Percentiles rank a stretch among this genome's conserved stretches.
These are phyloP conservation scores for Hymenoscyphus scutula DNA, from an alignment of 2,329 filamentous ascomycete genomes.

Conservation along the genomic window DNA sequence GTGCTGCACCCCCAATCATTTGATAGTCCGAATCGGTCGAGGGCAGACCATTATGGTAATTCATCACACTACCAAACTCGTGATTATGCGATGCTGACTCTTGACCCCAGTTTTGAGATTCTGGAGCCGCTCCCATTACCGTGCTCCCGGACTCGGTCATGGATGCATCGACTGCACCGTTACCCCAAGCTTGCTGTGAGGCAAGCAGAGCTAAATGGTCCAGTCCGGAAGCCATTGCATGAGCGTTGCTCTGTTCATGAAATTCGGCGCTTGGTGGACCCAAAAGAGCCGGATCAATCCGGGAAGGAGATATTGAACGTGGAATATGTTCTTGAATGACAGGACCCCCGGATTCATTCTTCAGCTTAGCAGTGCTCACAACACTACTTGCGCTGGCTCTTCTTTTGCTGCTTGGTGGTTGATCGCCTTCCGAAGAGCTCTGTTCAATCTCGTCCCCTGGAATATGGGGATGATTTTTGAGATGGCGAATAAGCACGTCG, in stretches of 20 bases:
- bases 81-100: slow-evolving; percentile 19
- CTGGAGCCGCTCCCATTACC: slow-evolving; percentile 17
- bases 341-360: slow-evolving; percentile 3
- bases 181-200: slow-evolving; percentile 26
- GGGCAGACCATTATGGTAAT: slow-evolving; percentile 17
- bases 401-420: slow-evolving; percentile 16
- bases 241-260: slow-evolving; percentile 16
- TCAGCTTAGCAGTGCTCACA: slow-evolving; percentile 6
- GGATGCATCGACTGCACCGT: slow-evolving; percentile 21
- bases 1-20: slow-evolving; percentile 20
- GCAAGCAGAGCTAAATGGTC: slow-evolving; percentile 27
- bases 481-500: slow-evolving; percentile 30
- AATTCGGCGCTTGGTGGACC: slow-evolving; percentile 15
- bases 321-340: slow-evolving; percentile 3
- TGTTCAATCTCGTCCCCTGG: slow-evolving; percentile 24
- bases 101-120: slow-evolving; percentile 20
- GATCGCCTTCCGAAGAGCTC: slow-evolving; percentile 22
- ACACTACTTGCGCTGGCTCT: slow-evolving; percentile 14
- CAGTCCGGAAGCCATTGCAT: slow-evolving; percentile 24
- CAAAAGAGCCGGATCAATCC: slow-evolving; percentile 27
- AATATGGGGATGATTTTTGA: slow-evolving; percentile 28
- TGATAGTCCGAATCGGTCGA: slow-evolving; percentile 22
- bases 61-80: slow-evolving; percentile 17
- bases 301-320: slow-evolving; percentile 21
- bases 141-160: slow-evolving; percentile 21